Conservation (phyloP, 164 flowering plant genomes). For the Magnolia kwangsiensis region DNA sequence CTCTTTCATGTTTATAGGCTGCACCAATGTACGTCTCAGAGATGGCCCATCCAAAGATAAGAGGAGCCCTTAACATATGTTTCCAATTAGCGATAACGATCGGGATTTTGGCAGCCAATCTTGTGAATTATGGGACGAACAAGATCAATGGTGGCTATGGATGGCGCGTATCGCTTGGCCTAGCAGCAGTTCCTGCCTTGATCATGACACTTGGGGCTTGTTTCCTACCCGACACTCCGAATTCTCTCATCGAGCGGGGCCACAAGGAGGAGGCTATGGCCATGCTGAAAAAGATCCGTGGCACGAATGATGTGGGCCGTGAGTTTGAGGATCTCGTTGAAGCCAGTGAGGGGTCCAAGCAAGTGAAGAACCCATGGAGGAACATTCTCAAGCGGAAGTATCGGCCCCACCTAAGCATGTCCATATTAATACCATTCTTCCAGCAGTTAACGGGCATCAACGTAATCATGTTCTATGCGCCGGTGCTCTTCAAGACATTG, state of each 20-base stretch:
- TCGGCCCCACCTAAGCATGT: constrained; percentile 15
- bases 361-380: constrained; percentile 10
- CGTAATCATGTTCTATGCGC: constrained; percentile 21
- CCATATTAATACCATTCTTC: constrained; percentile 14
- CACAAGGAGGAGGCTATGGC: constrained; percentile 1
- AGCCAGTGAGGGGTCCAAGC: constrained; percentile 8
- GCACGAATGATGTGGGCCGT: constrained; percentile 7
- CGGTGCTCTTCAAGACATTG: constrained; percentile 16
- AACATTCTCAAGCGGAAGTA: constrained; percentile 14
- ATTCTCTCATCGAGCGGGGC: constrained; percentile 13
- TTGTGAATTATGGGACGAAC: constrained; percentile 10
- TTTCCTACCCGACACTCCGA: constrained; percentile 17
- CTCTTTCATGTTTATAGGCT: constrained; percentile 6
- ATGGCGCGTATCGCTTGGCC: constrained; percentile 8
- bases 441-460: constrained; percentile 20
- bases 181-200: constrained; percentile 12
- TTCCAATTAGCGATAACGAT: constrained; percentile 14
- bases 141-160: constrained; percentile 15
- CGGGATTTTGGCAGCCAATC: constrained; percentile 16
- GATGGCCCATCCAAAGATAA: constrained; percentile 12
- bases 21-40: constrained; percentile 15
- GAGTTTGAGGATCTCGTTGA: constrained; percentile 7
- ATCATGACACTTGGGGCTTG: constrained; percentile 14
- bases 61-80: constrained; percentile 10
- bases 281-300: constrained; percentile 8